These are phyloP conservation scores for Pisolithus tinctorius DNA, from an alignment of 768 basidiomycete species.

Conservation along the genomic window DNA sequence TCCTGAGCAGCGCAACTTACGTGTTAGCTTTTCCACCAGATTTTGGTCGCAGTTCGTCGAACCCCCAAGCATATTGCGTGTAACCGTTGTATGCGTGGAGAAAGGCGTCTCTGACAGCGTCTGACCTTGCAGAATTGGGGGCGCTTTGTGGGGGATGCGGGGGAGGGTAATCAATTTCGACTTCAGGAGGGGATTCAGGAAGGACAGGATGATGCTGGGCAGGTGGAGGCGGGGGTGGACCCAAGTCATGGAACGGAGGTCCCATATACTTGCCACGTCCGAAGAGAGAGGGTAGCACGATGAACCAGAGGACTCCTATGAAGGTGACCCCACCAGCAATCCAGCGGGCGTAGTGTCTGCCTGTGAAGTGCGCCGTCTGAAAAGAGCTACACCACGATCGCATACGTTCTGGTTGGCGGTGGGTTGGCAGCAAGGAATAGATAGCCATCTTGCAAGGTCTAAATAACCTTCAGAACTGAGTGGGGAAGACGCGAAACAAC, in stretches of 20 bases:
- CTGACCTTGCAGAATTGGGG: slow-evolving; percentile 36
- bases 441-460: neutral
- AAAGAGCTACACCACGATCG: neutral
- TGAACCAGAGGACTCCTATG: neutral
- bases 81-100: slow-evolving; percentile 54
- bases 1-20: slow-evolving; percentile 26
- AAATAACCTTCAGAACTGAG: too few relatives aligned
- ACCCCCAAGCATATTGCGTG: slow-evolving; percentile 39
- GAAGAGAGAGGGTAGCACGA: neutral
- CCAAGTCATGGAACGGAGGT: neutral
- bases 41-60: slow-evolving; percentile 47
- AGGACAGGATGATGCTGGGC: neutral
- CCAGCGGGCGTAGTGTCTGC: neutral
- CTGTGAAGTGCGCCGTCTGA: neutral
- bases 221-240: neutral
- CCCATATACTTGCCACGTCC: neutral
- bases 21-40: slow-evolving; percentile 41
- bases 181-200: neutral
- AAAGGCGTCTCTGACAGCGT: slow-evolving; percentile 46
- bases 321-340: neutral
- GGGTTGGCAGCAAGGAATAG: neutral
- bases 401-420: neutral
- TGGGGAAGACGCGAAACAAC: neutral
- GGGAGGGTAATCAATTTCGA: neutral
- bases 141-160: neutral